Evolutionary conservation across 2,329 filamentous ascomycete genomes (phyloP).

Genomic region (Xylaria sp.): DNA sequence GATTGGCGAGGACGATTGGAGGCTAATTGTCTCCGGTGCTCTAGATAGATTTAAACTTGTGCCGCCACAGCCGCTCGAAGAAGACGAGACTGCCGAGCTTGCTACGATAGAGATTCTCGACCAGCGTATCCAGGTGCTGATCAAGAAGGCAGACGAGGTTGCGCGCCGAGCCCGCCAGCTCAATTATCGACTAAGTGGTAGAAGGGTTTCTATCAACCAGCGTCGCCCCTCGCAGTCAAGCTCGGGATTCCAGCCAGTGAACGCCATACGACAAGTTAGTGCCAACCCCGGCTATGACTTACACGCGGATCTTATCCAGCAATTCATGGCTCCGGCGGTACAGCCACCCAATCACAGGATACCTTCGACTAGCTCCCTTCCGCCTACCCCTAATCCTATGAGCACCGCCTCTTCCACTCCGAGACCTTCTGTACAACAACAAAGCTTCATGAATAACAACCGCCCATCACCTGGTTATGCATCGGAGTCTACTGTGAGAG

Average conservation of each 20-base stretch:
- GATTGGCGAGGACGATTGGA: constrained; percentile 88
- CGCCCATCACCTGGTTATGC: constrained; percentile 47
- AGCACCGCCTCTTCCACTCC: constrained; percentile 46
- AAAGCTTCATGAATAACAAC: constrained; percentile 41
- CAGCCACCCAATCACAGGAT: constrained; percentile 43
- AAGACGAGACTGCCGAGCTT: constrained; percentile 87
- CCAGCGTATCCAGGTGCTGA: constrained; percentile 78
- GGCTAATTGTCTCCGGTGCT: constrained; percentile 83
- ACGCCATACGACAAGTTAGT: constrained; percentile 46
- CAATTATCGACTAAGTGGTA: constrained; percentile 81
- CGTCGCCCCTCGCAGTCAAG: constrained; percentile 61
- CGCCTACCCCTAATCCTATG: constrained; percentile 47
- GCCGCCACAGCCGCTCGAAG: constrained; percentile 80
- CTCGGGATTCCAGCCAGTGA: constrained; percentile 52
- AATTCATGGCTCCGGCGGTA: constrained; percentile 56
- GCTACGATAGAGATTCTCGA: constrained; percentile 87
- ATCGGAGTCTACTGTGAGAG: constrained; percentile 45
- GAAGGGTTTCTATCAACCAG: constrained; percentile 76
- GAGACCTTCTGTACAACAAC: constrained; percentile 46
- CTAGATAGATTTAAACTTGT: constrained; percentile 78
- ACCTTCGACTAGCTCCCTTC: constrained; percentile 46
- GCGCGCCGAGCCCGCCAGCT: constrained; percentile 73
- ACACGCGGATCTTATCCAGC: constrained; percentile 65
- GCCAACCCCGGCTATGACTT: constrained; percentile 57
- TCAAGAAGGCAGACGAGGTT: constrained; percentile 82